These are phyloP conservation scores for Salix caprea DNA, from an alignment of 345 rosid species.

Conservation along the genomic window DNA sequence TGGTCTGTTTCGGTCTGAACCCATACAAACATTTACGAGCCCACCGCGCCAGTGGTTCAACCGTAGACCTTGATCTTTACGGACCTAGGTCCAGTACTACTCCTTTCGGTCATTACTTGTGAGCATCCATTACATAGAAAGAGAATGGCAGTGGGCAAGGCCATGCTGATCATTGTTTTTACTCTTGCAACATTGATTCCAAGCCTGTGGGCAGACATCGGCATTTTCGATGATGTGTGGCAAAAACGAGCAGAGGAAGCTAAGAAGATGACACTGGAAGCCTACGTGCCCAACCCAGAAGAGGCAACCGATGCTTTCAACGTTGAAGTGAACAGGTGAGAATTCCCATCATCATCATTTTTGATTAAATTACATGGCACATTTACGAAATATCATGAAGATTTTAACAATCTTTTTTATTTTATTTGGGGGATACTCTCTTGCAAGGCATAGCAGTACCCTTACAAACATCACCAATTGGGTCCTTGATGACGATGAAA, in stretches of 20 bases:
- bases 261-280: slow-evolving; percentile 20
- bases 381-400: background rate
- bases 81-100: background rate
- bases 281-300: slow-evolving; percentile 27
- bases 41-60: slow-evolving; percentile 1
- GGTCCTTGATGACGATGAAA: background rate
- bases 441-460: background rate
- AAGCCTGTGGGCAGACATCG: slow-evolving; percentile 23
- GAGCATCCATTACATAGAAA: background rate
- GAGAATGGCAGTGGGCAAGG: slow-evolving; percentile 10
- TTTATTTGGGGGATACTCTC: background rate
- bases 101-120: background rate
- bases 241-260: slow-evolving; percentile 34
- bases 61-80: slow-evolving; percentile 9
- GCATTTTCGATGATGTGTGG: slow-evolving; percentile 38
- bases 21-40: background rate
- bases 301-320: slow-evolving; percentile 24
- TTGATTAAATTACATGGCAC: background rate
- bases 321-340: slow-evolving; percentile 19
- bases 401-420: background rate
- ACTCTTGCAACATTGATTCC: slow-evolving; percentile 22
- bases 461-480: background rate
- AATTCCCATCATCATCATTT: background rate
- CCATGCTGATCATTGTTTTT: slow-evolving; percentile 21
- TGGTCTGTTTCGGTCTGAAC: slow-evolving; percentile 10